A percentile compares a stretch with the other conserved stretches of the same genome.
These are phyloP conservation scores for Exophiala lecanii-corni DNA, from an alignment of 2,329 filamentous ascomycete genomes.

Conservation along the genomic window DNA sequence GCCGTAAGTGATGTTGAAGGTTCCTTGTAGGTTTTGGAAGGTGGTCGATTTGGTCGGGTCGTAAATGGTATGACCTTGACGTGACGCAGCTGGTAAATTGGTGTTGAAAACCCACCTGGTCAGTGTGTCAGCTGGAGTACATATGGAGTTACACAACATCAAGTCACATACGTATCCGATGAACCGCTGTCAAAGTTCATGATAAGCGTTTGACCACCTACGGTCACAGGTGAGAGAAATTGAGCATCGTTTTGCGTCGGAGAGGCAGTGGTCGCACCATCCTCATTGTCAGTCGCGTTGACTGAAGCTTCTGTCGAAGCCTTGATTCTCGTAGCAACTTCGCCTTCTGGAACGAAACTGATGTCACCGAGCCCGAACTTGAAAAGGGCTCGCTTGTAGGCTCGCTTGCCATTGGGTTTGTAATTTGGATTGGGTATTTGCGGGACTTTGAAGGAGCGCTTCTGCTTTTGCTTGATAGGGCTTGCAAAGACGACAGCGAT, in stretches of 20 bases:
- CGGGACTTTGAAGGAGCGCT: conserved; percentile 57
- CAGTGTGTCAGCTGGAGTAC: conserved; percentile 6
- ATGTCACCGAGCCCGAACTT: conserved; percentile 53
- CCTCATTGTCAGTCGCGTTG: conserved; percentile 28
- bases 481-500: conserved; percentile 32
- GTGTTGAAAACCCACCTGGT: conserved; percentile 66
- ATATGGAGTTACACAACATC: not conserved
- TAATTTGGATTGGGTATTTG: conserved; percentile 54
- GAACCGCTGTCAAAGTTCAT: conserved; percentile 74
- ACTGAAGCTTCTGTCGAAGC: conserved; percentile 28
- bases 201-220: conserved; percentile 64
- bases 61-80: conserved; percentile 52
- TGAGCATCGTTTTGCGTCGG: conserved; percentile 63
- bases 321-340: conserved; percentile 25
- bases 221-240: conserved; percentile 64
- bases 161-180: conserved; percentile 56
- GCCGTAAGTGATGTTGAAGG: conserved; percentile 64
- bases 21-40: conserved; percentile 47
- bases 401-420: conserved; percentile 54
- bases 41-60: conserved; percentile 50
- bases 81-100: conserved; percentile 44
- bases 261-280: conserved; percentile 60
- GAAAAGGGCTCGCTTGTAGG: conserved; percentile 61
- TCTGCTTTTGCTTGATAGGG: conserved; percentile 30
- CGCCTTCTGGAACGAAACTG: conserved; percentile 32